Evolutionary conservation across 768 basidiomycete genomes (phyloP).

Genomic region (Hemileccinum rubropunctum): DNA sequence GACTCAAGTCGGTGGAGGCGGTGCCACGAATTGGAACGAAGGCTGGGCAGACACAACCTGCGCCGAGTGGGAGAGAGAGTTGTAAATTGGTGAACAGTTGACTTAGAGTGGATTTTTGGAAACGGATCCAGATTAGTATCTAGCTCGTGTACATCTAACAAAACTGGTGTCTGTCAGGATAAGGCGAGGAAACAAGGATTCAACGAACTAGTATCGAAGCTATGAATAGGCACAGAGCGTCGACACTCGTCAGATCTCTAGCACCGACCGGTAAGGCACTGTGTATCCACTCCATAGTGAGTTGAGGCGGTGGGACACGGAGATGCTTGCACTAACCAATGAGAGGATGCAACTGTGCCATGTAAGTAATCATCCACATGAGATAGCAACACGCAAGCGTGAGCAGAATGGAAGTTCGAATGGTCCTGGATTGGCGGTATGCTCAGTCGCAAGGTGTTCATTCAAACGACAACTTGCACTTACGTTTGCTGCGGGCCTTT

Average conservation of each 20-base stretch:
- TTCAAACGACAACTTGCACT: slow-evolving; percentile 28
- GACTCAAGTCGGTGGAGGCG: slow-evolving; percentile 10
- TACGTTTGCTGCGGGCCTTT: slow-evolving; percentile 92
- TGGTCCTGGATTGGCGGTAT: slow-evolving; percentile 50
- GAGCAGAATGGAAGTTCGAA: slow-evolving; percentile 78
- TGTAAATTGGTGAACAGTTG: neutral
- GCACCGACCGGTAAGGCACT: slow-evolving; percentile 18
- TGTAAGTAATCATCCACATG: slow-evolving; percentile 97
- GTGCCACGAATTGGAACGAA: slow-evolving; percentile 3
- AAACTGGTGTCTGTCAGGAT: slow-evolving; percentile 6
- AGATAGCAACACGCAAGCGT: slow-evolving; percentile 84
- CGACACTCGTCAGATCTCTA: slow-evolving; percentile 15
- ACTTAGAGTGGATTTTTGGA: slow-evolving; percentile 1
- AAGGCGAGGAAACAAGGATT: neutral
- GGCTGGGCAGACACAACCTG: neutral
- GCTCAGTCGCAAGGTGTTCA: neutral
- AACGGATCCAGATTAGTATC: slow-evolving; percentile 18
- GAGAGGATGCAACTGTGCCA: slow-evolving; percentile 90
- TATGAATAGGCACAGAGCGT: neutral
- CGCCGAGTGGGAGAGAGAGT: slow-evolving; percentile 1
- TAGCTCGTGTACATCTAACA: slow-evolving; percentile 26
- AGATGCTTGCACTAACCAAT: slow-evolving; percentile 55
- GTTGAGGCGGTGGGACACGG: neutral
- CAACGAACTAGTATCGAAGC: slow-evolving; percentile 25
- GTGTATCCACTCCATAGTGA: neutral